These are phyloP conservation scores for Tardiomyces depauwii DNA, from an alignment of 1,139 yeast species.

Conservation along the genomic window DNA sequence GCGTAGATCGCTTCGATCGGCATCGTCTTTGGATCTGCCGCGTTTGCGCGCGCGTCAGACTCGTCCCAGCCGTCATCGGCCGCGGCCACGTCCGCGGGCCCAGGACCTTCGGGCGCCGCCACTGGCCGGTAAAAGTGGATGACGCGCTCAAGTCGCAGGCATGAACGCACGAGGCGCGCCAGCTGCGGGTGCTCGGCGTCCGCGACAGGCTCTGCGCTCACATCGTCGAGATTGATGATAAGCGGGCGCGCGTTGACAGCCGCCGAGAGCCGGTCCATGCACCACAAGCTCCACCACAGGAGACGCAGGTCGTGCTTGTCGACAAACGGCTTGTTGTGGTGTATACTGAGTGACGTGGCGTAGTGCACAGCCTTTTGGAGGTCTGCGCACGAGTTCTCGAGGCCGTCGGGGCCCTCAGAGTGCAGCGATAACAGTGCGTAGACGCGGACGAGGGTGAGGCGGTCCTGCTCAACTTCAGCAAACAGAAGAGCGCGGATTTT, in stretches of 20 bases:
- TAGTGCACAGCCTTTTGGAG: slow-evolving; percentile 29
- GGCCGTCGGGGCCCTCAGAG: slow-evolving; percentile 29
- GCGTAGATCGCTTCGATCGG: slow-evolving; percentile 20
- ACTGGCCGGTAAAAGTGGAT: slow-evolving; percentile 28
- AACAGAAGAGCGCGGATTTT: slow-evolving; percentile 32
- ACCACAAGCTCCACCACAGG: slow-evolving; percentile 33
- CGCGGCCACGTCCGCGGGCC: slow-evolving; percentile 1
- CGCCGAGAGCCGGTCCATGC: slow-evolving; percentile 31
- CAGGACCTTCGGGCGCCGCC: slow-evolving; percentile 5
- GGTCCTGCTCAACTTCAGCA: slow-evolving; percentile 34
- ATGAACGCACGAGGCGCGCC: slow-evolving; percentile 23
- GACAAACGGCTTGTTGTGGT: slow-evolving; percentile 25
- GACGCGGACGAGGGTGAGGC: slow-evolving; percentile 29
- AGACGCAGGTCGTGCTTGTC: slow-evolving; percentile 23
- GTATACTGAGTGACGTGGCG: slow-evolving; percentile 30
- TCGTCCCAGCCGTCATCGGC: neutral
- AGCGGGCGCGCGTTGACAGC: slow-evolving; percentile 31
- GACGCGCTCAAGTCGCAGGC: slow-evolving; percentile 26
- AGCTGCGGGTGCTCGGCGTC: slow-evolving; percentile 17
- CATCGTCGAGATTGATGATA: slow-evolving; percentile 29
- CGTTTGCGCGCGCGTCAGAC: neutral
- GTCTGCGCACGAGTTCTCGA: slow-evolving; percentile 31
- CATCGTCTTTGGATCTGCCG: neutral
- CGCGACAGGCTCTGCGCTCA: slow-evolving; percentile 24
- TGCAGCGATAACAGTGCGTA: slow-evolving; percentile 24